Evolutionary conservation across 441 rosid species (phyloP).

Genomic region (Erodium moschatum): DNA sequence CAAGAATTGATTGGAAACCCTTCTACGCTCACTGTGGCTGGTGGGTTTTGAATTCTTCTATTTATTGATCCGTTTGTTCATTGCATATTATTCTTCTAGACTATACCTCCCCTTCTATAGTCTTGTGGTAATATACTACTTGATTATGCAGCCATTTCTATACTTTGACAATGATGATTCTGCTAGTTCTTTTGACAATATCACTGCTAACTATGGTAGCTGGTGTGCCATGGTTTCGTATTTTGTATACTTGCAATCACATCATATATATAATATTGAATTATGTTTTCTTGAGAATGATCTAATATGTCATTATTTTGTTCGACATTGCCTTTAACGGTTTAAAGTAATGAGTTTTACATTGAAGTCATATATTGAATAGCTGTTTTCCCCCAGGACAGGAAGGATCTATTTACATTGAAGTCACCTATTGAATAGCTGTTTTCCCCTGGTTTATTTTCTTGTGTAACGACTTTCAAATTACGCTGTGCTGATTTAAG

Average conservation of each 20-base stretch:
- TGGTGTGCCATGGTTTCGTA: slow-evolving; percentile 6
- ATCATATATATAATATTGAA: neutral
- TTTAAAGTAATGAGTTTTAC: slow-evolving; percentile 13
- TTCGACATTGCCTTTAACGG: too few species aligned
- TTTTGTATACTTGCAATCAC: neutral
- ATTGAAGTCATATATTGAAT: neutral
- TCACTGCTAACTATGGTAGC: neutral
- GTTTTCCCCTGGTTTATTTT: neutral
- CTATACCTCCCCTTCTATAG: neutral
- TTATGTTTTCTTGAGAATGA: neutral
- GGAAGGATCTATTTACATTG: slow-evolving; percentile 6
- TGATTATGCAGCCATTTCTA: neutral
- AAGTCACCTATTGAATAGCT: neutral
- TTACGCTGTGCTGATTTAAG: slow-evolving; percentile 19
- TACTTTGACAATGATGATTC: neutral
- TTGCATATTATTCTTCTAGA: slow-evolving; percentile 14
- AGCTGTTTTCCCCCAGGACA: neutral
- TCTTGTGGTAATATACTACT: slow-evolving; percentile 1
- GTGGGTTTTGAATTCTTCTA: slow-evolving; percentile 33
- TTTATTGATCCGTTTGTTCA: neutral
- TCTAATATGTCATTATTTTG: neutral
- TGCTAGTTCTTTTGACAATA: neutral
- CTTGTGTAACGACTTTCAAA: slow-evolving; percentile 7
- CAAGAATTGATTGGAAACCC: slow-evolving; percentile 62
- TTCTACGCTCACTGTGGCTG: slow-evolving; percentile 39